phyloP scores from a whole-genome alignment of 768 basidiomycete species.

The Amanita jacksonii region DNA sequence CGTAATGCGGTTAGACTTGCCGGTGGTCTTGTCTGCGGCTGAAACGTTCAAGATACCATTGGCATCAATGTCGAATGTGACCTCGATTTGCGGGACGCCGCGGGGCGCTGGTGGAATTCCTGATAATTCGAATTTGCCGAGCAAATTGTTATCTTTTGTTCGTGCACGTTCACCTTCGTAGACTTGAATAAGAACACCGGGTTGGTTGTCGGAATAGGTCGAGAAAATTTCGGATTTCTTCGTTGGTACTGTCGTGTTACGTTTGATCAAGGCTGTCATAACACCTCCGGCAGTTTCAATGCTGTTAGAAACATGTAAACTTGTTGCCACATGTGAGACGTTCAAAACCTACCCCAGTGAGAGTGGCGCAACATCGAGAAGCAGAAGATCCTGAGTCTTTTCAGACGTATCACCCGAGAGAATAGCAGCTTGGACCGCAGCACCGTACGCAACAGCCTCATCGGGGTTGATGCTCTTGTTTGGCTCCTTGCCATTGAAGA shows the following conservation, averaged over 20 bases:
- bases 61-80: slow-evolving; percentile 97
- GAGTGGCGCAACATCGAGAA: slow-evolving; percentile 88
- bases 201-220: slow-evolving; percentile 97
- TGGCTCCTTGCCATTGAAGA: slow-evolving; percentile 98
- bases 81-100: slow-evolving; percentile 96
- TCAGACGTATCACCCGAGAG: slow-evolving; percentile 97
- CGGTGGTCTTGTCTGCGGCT: slow-evolving; percentile 92
- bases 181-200: slow-evolving; percentile 96
- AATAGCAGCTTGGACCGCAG: slow-evolving; percentile 97
- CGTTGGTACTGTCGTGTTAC: slow-evolving; percentile 97
- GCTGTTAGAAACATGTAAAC: slow-evolving; percentile 25
- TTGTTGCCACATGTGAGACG: slow-evolving; percentile 20
- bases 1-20: slow-evolving; percentile 90
- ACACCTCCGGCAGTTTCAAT: slow-evolving; percentile 99
- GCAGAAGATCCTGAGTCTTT: slow-evolving; percentile 92
- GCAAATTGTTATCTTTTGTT: slow-evolving; percentile 97
- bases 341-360: slow-evolving; percentile 46
- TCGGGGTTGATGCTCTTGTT: slow-evolving; percentile 99
- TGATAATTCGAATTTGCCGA: slow-evolving; percentile 97
- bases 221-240: slow-evolving; percentile 99
- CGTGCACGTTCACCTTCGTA: slow-evolving; percentile 98
- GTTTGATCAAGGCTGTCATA: slow-evolving; percentile 97
- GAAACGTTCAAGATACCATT: slow-evolving; percentile 96
- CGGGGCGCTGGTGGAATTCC: slow-evolving; percentile 95
- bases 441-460: slow-evolving; percentile 97